These are phyloP conservation scores for Candida stauntonica DNA, from an alignment of 805 yeast genomes.

Conservation along the genomic window DNA sequence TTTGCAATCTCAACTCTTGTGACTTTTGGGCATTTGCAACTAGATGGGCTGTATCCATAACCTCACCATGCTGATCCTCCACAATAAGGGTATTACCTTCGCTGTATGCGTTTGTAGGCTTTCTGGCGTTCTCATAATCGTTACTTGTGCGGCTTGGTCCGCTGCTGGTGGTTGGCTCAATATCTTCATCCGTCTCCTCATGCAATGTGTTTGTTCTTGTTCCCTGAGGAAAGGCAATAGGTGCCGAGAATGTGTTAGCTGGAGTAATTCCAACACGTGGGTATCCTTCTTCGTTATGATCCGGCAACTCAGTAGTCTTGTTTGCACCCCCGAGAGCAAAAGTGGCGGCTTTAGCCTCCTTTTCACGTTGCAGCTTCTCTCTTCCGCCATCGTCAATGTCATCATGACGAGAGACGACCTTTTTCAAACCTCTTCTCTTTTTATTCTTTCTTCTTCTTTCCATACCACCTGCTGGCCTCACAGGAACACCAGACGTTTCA, in stretches of 20 bases:
- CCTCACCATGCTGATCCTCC: slow-evolving; percentile 84
- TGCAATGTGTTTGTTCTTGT: background rate
- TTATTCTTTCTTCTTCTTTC: slow-evolving; percentile 40
- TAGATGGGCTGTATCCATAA: slow-evolving; percentile 51
- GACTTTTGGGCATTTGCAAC: slow-evolving; percentile 25
- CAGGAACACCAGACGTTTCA: slow-evolving; percentile 62
- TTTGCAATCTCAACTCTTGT: slow-evolving; percentile 4
- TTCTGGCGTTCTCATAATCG: slow-evolving; percentile 25
- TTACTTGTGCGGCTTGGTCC: slow-evolving; percentile 9
- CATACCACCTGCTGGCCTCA: slow-evolving; percentile 73
- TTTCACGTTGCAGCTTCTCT: slow-evolving; percentile 37
- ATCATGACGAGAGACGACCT: slow-evolving; percentile 4
- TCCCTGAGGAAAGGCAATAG: slow-evolving; percentile 13
- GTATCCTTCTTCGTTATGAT: slow-evolving; percentile 18
- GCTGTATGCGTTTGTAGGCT: slow-evolving; percentile 45
- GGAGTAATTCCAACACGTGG: slow-evolving; percentile 24
- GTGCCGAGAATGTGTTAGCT: slow-evolving; percentile 12
- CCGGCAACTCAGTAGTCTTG: slow-evolving; percentile 14
- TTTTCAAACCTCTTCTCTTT: slow-evolving; percentile 32
- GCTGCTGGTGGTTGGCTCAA: slow-evolving; percentile 6
- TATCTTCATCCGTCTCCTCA: slow-evolving; percentile 9
- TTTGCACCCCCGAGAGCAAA: slow-evolving; percentile 35
- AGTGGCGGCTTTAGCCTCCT: slow-evolving; percentile 40
- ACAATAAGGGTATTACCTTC: slow-evolving; percentile 70
- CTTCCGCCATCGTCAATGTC: slow-evolving; percentile 21